Conservation (phyloP, 306 rosid genomes). For the Vigna unguiculata region DNA sequence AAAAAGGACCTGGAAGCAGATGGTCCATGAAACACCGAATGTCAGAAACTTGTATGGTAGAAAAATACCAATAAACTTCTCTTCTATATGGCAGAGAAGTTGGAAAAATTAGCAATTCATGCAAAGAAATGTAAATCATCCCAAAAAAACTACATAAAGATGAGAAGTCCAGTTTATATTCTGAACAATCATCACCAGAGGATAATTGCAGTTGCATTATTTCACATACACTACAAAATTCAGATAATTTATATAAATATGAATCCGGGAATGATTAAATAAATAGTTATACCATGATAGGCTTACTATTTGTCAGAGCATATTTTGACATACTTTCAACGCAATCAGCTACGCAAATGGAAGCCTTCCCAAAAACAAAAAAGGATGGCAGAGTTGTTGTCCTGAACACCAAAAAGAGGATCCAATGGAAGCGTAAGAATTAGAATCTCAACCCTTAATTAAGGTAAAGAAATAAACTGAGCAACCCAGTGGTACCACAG, state of each 20-base stretch:
- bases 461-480: slow-evolving; percentile 24
- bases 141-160: neutral
- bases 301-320: slow-evolving; percentile 55
- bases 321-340: slow-evolving; percentile 53
- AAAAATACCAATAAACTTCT: slow-evolving; percentile 20
- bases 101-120: neutral
- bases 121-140: slow-evolving; percentile 1
- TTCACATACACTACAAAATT: slow-evolving; percentile 27
- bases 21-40: neutral
- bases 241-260: slow-evolving; percentile 14
- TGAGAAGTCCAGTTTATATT: neutral
- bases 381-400: slow-evolving; percentile 77
- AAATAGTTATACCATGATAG: slow-evolving; percentile 59
- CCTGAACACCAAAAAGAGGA: slow-evolving; percentile 57
- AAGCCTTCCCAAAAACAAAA: slow-evolving; percentile 82
- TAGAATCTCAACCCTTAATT: slow-evolving; percentile 24
- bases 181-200: slow-evolving; percentile 11
- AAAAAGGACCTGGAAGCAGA: slow-evolving; percentile 71
- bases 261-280: slow-evolving; percentile 10
- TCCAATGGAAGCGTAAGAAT: slow-evolving; percentile 29
- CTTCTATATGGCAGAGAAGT: neutral
- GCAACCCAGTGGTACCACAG: slow-evolving; percentile 6
- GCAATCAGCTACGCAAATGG: slow-evolving; percentile 59
- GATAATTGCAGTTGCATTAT: slow-evolving; percentile 22
- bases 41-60: slow-evolving; percentile 8